Conservation (phyloP, 2,329 filamentous ascomycete species). For the Botrytis fragariae region DNA sequence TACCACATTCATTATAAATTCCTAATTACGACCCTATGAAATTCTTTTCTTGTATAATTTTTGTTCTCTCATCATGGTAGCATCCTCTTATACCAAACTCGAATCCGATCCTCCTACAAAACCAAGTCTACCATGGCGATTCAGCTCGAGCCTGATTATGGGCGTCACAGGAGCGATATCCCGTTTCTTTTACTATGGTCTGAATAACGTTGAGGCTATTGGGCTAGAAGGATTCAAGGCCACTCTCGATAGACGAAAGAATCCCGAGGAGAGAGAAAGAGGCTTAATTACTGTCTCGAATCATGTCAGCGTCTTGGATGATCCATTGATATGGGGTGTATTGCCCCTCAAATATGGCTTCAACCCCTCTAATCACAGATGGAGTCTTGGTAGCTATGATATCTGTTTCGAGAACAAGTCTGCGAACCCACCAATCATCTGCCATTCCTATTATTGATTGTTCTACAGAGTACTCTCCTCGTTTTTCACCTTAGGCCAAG, state of each 20-base stretch:
- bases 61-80: slow-evolving; percentile 6
- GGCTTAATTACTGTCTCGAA: slow-evolving; percentile 90
- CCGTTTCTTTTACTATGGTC: slow-evolving; percentile 69
- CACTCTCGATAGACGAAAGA: slow-evolving; percentile 69
- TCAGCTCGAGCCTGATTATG: slow-evolving; percentile 72
- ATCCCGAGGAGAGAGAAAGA: slow-evolving; percentile 63
- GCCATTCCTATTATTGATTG: slow-evolving; percentile 1
- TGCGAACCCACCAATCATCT: slow-evolving; percentile 28
- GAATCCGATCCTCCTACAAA: slow-evolving; percentile 23
- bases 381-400: slow-evolving; percentile 89
- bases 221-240: slow-evolving; percentile 74
- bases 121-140: slow-evolving; percentile 60
- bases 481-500: slow-evolving; percentile 89
- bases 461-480: slow-evolving; percentile 59
- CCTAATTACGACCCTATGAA: not conserved
- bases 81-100: slow-evolving; percentile 21
- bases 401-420: slow-evolving; percentile 90
- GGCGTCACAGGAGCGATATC: slow-evolving; percentile 68
- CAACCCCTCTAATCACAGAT: slow-evolving; percentile 73
- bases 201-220: slow-evolving; percentile 73
- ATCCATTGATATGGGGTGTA: slow-evolving; percentile 90
- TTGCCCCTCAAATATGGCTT: slow-evolving; percentile 73
- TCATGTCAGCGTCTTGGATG: slow-evolving; percentile 85
- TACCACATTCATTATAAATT: not conserved
- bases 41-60: not conserved